Base-by-base conservation (phyloP, 164 flowering plant genomes). In the Amborella trichopoda region DNA sequence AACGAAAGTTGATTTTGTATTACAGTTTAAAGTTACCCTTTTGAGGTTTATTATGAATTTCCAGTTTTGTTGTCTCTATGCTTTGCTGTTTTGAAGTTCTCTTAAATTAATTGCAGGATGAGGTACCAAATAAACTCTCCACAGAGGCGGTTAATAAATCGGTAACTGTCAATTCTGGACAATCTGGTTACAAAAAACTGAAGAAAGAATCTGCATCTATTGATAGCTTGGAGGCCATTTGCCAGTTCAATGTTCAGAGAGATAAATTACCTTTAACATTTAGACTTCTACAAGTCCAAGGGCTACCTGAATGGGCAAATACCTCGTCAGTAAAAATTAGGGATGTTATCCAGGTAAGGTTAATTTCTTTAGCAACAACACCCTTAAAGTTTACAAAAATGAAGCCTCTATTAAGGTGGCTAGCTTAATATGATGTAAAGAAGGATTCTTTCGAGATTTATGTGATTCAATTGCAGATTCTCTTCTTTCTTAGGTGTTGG, bases 251-350 rank as follows among this genome's bases (percentile, higher is more conserved):
- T 49, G 68, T 75, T 28, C 28, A 74, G 12, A 48, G 59, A 44
- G 78, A 78, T 19, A 65, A 58, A 49, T 23, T 77, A 25, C 79
- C 85, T 27, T 57, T 40, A 18, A 83, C 87, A 4, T 93, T 85
- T 68, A 68, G 83, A 42, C 93, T 93, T 38, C 28, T 93, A 70
- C 53, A 39, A 42, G 99, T 93, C 19, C 56, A 73, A 67, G 86
- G 79, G 47, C 74, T 93, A 37, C 99, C 95, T 24, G 52, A 69
- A 24, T 85, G 99, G 99, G 85, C 99, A 23, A 93, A 93, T 59
- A 67, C 93, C 17, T 74, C 83, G 34, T 71, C 75, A 51, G 82
- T 85, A 58, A 79, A 95, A 2, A 72, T 93, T 37, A 55, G 46
- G 13, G 94, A 88, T 73, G 83, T 88, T 16, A 72, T 93, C 60